Conservation (phyloP, 306 rosid species). For the Hippophae rhamnoides region DNA sequence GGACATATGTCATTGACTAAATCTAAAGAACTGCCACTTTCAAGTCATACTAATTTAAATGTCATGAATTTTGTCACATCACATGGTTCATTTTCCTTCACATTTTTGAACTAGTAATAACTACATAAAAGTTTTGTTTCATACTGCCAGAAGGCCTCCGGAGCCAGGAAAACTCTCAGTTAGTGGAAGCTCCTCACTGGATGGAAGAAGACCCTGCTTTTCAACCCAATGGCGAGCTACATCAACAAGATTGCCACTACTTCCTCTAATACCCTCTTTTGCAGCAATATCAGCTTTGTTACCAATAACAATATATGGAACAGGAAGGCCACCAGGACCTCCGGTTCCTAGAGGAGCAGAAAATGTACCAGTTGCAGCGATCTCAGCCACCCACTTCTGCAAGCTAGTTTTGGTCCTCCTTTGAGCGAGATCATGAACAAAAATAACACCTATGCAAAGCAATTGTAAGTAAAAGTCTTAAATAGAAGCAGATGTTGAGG, state of each 20-base stretch:
- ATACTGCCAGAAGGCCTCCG: conserved; percentile 78
- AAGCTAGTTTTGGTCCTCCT: conserved; percentile 87
- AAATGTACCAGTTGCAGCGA: conserved; percentile 81
- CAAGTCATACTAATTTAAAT: background rate
- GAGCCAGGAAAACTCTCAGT: conserved; percentile 83
- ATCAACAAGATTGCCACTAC: conserved; percentile 96
- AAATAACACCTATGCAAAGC: conserved; percentile 71
- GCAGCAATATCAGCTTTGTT: conserved; percentile 94
- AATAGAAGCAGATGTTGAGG: too few species aligned
- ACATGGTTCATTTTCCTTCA: background rate
- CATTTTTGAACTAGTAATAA: background rate
- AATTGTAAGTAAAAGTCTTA: too few species aligned
- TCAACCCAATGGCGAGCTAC: conserved; percentile 99
- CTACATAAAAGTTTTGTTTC: conserved; percentile 11
- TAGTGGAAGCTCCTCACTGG: conserved; percentile 95
- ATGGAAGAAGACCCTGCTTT: conserved; percentile 95
- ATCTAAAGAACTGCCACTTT: too few species aligned
- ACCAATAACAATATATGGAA: conserved; percentile 78
- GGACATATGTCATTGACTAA: too few species aligned
- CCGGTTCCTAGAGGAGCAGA: conserved; percentile 93
- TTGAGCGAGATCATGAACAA: conserved; percentile 98
- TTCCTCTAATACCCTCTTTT: conserved; percentile 82
- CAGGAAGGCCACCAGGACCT: conserved; percentile 96
- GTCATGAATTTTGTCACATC: background rate
- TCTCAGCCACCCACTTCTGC: conserved; percentile 95